Evolutionary conservation across 495 filamentous ascomycete genomes (phyloP).

Genomic region (Aspergillus heteromorphus): DNA sequence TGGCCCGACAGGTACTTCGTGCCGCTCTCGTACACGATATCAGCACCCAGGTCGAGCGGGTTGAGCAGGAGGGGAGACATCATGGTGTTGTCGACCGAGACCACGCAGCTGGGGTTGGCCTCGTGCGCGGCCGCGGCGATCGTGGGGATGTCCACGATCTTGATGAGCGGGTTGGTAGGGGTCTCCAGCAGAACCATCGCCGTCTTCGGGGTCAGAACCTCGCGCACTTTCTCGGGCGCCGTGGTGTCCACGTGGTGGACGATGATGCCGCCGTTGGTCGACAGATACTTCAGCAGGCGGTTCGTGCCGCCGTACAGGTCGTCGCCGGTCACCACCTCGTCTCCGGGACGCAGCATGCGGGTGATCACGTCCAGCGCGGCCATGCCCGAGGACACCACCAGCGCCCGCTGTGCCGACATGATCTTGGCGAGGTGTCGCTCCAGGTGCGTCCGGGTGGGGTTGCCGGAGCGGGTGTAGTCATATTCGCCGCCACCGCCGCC

Average conservation of each 20-base stretch:
- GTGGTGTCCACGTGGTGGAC: conserved; percentile 98
- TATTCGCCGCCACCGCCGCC: conserved; percentile 75
- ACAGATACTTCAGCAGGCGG: conserved; percentile 85
- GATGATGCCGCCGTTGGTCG: conserved; percentile 77
- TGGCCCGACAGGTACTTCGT: conserved; percentile 98
- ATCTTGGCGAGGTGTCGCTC: conserved; percentile 98
- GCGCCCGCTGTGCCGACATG: conserved; percentile 86
- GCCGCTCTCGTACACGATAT: conserved; percentile 94
- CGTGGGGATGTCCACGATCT: conserved; percentile 83
- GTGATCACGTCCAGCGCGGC: conserved; percentile 95
- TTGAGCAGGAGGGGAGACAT: conserved; percentile 88
- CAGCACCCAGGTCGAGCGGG: conserved; percentile 87
- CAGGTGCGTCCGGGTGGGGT: conserved; percentile 92
- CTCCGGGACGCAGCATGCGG: conserved; percentile 84
- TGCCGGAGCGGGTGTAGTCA: conserved; percentile 96
- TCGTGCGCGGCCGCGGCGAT: conserved; percentile 73
- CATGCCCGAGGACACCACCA: conserved; percentile 95
- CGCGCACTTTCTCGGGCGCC: conserved; percentile 55
- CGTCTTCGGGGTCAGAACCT: conserved; percentile 71
- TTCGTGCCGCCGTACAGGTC: conserved; percentile 96
- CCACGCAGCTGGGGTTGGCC: conserved; percentile 72
- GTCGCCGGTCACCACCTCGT: conserved; percentile 95
- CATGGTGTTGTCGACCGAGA: conserved; percentile 98
- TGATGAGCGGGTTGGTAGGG: conserved; percentile 95
- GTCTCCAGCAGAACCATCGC: conserved; percentile 96